Evolutionary conservation across 2,329 filamentous ascomycete species (phyloP).

Genomic region (Exophiala bonariae): DNA sequence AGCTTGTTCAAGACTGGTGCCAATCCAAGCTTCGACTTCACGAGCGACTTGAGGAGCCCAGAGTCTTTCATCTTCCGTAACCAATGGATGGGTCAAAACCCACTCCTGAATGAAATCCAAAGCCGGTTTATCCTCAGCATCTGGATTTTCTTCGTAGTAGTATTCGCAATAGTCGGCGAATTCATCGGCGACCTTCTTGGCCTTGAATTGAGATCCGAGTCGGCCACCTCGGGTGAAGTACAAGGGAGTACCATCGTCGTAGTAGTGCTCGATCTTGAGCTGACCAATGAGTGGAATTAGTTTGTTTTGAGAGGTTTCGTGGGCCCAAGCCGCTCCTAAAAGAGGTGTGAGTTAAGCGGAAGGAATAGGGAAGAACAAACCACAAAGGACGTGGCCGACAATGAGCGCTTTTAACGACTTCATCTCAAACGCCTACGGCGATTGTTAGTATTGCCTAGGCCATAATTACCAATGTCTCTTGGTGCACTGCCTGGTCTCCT

Average conservation of each 20-base stretch:
- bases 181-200: constrained; percentile 48
- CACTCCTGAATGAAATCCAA: constrained; percentile 43
- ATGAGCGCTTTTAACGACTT: constrained; percentile 27
- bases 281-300: constrained; percentile 44
- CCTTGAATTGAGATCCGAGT: constrained; percentile 46
- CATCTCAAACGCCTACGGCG: constrained; percentile 29
- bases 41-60: constrained; percentile 47
- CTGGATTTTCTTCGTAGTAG: constrained; percentile 42
- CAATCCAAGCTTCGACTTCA: constrained; percentile 46
- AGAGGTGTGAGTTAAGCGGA: constrained; percentile 21
- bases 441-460: constrained; percentile 33
- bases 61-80: constrained; percentile 42
- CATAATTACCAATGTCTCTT: constrained; percentile 41
- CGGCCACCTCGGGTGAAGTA: constrained; percentile 45
- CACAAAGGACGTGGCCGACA: constrained; percentile 26
- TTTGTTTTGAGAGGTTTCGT: constrained; percentile 47
- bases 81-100: constrained; percentile 41
- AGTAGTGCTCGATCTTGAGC: constrained; percentile 46
- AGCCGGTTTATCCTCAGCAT: constrained; percentile 42
- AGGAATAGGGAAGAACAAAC: constrained; percentile 20
- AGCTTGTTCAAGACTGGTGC: constrained; percentile 42
- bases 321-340: constrained; percentile 46
- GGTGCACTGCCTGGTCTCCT: constrained; percentile 36
- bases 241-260: constrained; percentile 44
- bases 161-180: constrained; percentile 44